Percentiles rank a stretch among this genome's conserved stretches.
Conservation (phyloP, 2,329 filamentous ascomycete genomes). For the Eurotiales sp. region DNA sequence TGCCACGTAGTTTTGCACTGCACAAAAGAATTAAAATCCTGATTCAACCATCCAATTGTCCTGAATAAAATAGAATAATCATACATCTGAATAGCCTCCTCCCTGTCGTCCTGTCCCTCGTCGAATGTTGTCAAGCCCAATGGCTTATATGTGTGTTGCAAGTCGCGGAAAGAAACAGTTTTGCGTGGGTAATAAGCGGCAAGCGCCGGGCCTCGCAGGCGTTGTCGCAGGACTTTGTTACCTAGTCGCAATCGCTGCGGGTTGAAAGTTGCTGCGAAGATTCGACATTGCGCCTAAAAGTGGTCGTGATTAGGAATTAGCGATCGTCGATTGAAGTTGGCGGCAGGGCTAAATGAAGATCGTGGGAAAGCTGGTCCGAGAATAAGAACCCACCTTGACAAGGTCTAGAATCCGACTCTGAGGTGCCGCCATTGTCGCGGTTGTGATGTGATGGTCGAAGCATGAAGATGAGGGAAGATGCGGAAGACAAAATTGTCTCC, state of each 20-base stretch:
- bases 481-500: too few species aligned
- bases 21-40: too few species aligned
- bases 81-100: constrained; percentile 61
- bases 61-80: constrained; percentile 18
- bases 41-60: too few species aligned
- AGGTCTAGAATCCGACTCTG: constrained; percentile 59
- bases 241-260: constrained; percentile 76
- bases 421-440: constrained; percentile 10
- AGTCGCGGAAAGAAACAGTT: constrained; percentile 66
- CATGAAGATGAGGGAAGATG: too few species aligned
- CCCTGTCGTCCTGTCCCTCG: constrained; percentile 74
- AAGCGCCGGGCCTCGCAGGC: constrained; percentile 76
- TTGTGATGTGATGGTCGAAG: not conserved
- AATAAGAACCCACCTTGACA: constrained; percentile 62
- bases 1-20: constrained; percentile 74
- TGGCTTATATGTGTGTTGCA: constrained; percentile 64
- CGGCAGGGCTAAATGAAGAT: not conserved
- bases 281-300: constrained; percentile 74
- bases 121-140: constrained; percentile 67
- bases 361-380: too few species aligned
- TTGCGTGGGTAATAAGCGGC: constrained; percentile 85
- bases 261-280: constrained; percentile 91
- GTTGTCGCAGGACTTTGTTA: constrained; percentile 87
- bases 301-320: not conserved
- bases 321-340: not conserved